These are phyloP conservation scores for Nematodospora valgi DNA, from an alignment of 805 yeast species.

Conservation along the genomic window DNA sequence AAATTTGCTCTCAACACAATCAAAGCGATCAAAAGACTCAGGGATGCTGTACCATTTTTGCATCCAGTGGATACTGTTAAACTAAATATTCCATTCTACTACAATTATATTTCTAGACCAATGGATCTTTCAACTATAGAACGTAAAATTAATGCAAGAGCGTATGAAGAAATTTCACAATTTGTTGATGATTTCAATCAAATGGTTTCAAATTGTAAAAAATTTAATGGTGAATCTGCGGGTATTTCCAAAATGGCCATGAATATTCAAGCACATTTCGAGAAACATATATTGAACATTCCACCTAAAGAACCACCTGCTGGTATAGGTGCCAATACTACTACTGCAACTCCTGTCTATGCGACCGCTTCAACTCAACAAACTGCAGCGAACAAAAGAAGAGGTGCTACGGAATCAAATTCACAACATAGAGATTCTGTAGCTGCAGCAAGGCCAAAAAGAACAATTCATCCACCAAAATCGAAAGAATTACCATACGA, in stretches of 20 bases:
- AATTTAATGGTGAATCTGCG: conserved; percentile 82
- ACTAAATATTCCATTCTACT: conserved; percentile 86
- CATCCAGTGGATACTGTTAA: conserved; percentile 88
- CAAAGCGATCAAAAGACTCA: conserved; percentile 82
- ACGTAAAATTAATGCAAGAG: conserved; percentile 63
- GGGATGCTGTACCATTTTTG: conserved; percentile 88
- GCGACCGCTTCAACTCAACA: conserved; percentile 7
- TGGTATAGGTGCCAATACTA: conserved; percentile 10
- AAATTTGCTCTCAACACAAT: conserved; percentile 75
- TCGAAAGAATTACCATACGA: conserved; percentile 92
- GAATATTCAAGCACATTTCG: conserved; percentile 86
- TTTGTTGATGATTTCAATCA: conserved; percentile 75
- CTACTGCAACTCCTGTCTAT: conserved; percentile 12
- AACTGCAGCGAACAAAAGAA: conserved; percentile 15
- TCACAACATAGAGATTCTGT: conserved; percentile 62
- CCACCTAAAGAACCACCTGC: conserved; percentile 54
- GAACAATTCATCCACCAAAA: conserved; percentile 95
- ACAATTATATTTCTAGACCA: conserved; percentile 77
- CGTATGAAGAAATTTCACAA: conserved; percentile 67
- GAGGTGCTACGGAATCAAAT: conserved; percentile 12
- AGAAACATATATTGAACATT: conserved; percentile 87
- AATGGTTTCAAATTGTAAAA: conserved; percentile 78
- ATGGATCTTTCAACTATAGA: conserved; percentile 95
- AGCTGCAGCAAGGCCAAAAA: conserved; percentile 84
- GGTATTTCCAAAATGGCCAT: conserved; percentile 89